A percentile compares a stretch with the other conserved stretches of the same genome.
Conservation (phyloP, 345 rosid genomes). For the Salix purpurea region DNA sequence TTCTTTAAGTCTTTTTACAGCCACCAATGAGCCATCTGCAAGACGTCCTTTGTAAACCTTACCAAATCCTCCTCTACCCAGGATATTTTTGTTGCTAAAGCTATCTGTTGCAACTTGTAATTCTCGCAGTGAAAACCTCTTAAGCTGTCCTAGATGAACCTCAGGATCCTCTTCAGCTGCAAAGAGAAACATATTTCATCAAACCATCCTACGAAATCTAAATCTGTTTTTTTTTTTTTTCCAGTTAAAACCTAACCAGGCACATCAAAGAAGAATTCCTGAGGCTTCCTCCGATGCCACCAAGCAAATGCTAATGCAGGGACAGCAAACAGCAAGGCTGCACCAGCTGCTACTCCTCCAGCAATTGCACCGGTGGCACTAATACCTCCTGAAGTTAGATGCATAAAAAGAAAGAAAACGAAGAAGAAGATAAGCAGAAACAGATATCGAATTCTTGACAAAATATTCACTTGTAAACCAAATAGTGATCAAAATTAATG, state of each 20-base stretch:
- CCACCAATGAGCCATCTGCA: constrained; percentile 88
- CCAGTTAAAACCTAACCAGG: constrained; percentile 56
- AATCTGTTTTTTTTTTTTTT: not conserved
- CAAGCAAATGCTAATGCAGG: constrained; percentile 97
- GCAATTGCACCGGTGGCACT: constrained; percentile 93
- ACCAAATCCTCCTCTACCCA: constrained; percentile 98
- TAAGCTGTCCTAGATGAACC: constrained; percentile 95
- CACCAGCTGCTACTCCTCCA: constrained; percentile 99
- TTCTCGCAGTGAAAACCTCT: constrained; percentile 89
- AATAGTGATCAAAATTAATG: not conserved
- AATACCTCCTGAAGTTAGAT: constrained; percentile 55
- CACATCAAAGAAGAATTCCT: constrained; percentile 85
- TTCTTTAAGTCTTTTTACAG: constrained; percentile 93
- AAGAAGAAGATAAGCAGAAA: not conserved
- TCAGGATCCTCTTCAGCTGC: constrained; percentile 99
- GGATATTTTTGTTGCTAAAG: constrained; percentile 85
- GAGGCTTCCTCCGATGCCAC: constrained; percentile 94
- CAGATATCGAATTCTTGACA: not conserved
- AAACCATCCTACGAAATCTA: not conserved
- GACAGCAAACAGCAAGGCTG: constrained; percentile 92
- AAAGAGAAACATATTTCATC: not conserved
- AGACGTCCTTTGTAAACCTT: constrained; percentile 93
- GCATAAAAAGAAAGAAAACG: not conserved
- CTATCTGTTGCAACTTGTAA: constrained; percentile 91
- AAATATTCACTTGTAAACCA: not conserved